Base-by-base conservation (phyloP, 148 eudicot genomes). In the Fallopia convolvulus region DNA sequence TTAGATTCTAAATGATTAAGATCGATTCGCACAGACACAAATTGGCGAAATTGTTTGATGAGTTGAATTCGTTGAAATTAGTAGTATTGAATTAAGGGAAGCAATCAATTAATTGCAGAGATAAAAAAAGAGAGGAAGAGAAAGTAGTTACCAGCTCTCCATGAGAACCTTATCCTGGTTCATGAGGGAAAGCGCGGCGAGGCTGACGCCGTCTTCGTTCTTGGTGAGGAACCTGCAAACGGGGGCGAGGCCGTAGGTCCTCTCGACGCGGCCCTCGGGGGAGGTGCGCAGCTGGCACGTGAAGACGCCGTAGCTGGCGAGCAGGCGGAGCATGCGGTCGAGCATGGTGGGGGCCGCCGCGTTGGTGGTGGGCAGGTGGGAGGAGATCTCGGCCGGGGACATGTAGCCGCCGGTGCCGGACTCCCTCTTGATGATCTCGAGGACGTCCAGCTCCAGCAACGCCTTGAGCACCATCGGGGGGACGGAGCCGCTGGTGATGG, bases 401-500 rank as follows among this genome's bases (percentile, higher is more conserved):
- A 95, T 68, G 0, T 75, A 89, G 21, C 88, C 91, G 2, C 86
- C 91, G 7, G 88, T 89, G 0, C 93, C 92, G 2, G 93, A 8
- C 39, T 44, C 87, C 76, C 75, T 84, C 8, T 87, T 89, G 23
- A 92, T 88, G 76, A 86, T 89, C 84, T 95, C 97, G 1, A 95
- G 88, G 47, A 92, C 89, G 72, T 91, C 97, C 6, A 95, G 97
- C 82, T 95, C 99, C 0, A 95, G 81, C 56, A 93, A 88, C 10
- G 97, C 80, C 76, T 91, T 92, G 18, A 95, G 75, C 4, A 91
- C 92, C 97, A 92, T 92, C 52, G 99, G 94, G 1, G 91, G 93
- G 39, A 95, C 97, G 0, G 97, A 89, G 12, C 91, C 89, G 74
- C 89, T 87, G 2, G 94, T 91, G 42, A 93, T 49, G 56, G 90